Evolutionary conservation across 2,329 filamentous ascomycete species (phyloP).

Genomic region (Pyrenophora graminea): DNA sequence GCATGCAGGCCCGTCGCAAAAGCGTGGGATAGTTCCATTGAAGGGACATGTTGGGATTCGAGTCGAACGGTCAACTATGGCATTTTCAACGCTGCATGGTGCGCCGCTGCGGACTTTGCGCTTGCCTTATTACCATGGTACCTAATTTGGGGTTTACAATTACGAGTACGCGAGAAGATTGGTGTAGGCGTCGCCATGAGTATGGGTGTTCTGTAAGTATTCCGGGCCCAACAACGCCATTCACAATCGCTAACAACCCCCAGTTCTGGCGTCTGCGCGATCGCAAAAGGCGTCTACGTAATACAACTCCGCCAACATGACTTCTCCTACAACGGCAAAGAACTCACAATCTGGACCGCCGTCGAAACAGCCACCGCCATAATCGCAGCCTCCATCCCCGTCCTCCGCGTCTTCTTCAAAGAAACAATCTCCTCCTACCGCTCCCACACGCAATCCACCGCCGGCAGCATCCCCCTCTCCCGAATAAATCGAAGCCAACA

Average conservation of each 20-base stretch:
- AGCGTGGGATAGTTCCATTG: slow-evolving; percentile 19
- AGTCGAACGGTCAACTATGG: slow-evolving; percentile 26
- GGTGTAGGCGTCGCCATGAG: slow-evolving; percentile 39
- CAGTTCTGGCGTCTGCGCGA: slow-evolving; percentile 33
- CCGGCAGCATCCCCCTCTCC: slow-evolving; percentile 1
- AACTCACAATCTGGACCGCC: slow-evolving; percentile 37
- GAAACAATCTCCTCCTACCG: slow-evolving; percentile 20
- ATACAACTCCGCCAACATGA: slow-evolving; percentile 29
- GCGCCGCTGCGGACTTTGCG: slow-evolving; percentile 27
- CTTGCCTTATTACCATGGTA: slow-evolving; percentile 36
- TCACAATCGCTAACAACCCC: background rate
- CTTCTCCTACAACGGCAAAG: slow-evolving; percentile 37
- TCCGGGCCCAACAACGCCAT: too few species aligned
- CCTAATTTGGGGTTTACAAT: slow-evolving; percentile 29
- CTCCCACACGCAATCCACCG: background rate
- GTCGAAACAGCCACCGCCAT: slow-evolving; percentile 38
- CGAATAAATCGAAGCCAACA: slow-evolving; percentile 4
- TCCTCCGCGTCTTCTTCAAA: slow-evolving; percentile 40
- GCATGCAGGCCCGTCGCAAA: slow-evolving; percentile 24
- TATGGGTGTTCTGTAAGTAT: slow-evolving; percentile 31
- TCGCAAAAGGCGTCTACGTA: slow-evolving; percentile 33
- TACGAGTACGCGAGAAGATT: slow-evolving; percentile 30
- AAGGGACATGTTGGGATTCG: slow-evolving; percentile 28
- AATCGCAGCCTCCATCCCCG: slow-evolving; percentile 35
- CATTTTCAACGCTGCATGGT: slow-evolving; percentile 38